Evolutionary conservation across 2,329 filamentous ascomycete species (phyloP), one percentile per base, ranked within the genome.

Genomic region (Paracamarosporium sp.): DNA sequence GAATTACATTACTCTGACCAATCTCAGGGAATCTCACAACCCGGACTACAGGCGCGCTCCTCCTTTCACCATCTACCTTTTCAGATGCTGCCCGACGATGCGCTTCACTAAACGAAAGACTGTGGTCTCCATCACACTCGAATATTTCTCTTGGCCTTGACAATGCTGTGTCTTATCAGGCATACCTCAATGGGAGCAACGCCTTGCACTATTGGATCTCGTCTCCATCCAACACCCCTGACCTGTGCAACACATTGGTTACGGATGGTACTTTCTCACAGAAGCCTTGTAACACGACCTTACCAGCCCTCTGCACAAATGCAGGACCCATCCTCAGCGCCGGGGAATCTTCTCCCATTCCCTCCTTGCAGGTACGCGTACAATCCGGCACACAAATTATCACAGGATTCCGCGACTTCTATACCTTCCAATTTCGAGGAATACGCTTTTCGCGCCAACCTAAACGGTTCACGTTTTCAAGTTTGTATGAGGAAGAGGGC

Each of bases 401-500:
- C 44, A 53, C 44, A 24, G 75, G 78, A 0, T 80, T 74, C 57
- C 78, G 80, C 6, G 80, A 82, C 56, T 74, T 73, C 13, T 69
- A 76, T 38, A 78, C 76, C 27, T 84, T 84, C 63, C 80, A 81
- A 4, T 84, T 83, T 62, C 70, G 80, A n/a, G 81, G 81, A 6
- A 66, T 83, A 17, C 75, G 79, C 44, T 83, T 81, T 56, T 80
- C 80, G 1, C 59, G 73, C 0, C 69, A 77, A 53, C 79, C 81
- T 0, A 57, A 76, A 56, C 71, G 80, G 9, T 83, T 82, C 63
- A 76, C 75, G 1, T 79, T 82, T 55, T 75, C 80, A 0, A 68
- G 65, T 15, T 68, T 74, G 3, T 80, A 80, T 53, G 59, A 67
- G 15, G 79, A 60, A 5, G 9, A 24, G 22, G 58, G 56, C 12